A percentile compares a stretch with the other conserved stretches of the same genome.
phyloP scores from a whole-genome alignment of 2,329 filamentous ascomycete species.

The Metarhizium sp. region DNA sequence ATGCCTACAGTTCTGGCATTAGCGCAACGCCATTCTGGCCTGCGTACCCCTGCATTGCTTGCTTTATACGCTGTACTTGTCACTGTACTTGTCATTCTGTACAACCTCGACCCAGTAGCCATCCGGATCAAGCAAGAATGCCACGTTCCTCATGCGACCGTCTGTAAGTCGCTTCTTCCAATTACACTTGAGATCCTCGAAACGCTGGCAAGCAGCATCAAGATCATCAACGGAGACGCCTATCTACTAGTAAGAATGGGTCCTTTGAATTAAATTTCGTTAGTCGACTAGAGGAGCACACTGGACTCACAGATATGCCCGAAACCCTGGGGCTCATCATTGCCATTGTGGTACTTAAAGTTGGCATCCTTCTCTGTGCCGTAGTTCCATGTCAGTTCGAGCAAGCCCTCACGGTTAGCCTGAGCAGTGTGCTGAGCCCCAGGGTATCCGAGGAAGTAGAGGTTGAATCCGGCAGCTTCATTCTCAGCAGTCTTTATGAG shows the following conservation, averaged over 20 bases:
- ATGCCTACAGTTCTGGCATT: not conserved
- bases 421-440: slow-evolving; percentile 43
- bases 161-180: slow-evolving; percentile 97
- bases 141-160: slow-evolving; percentile 86
- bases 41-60: not conserved
- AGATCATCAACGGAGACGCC: slow-evolving; percentile 77
- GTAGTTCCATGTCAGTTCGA: slow-evolving; percentile 83
- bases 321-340: slow-evolving; percentile 84
- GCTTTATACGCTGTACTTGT: slow-evolving; percentile 1
- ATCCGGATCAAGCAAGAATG: slow-evolving; percentile 84
- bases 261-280: not conserved
- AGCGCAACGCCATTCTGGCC: not conserved
- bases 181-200: slow-evolving; percentile 70
- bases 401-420: slow-evolving; percentile 66
- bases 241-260: slow-evolving; percentile 22
- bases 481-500: slow-evolving; percentile 66
- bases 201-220: slow-evolving; percentile 76
- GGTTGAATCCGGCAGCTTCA: slow-evolving; percentile 64
- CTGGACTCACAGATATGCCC: slow-evolving; percentile 71
- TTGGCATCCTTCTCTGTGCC: slow-evolving; percentile 75
- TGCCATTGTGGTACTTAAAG: slow-evolving; percentile 89
- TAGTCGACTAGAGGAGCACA: not conserved
- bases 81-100: slow-evolving; percentile 54
- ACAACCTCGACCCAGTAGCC: slow-evolving; percentile 74
- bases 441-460: slow-evolving; percentile 87